Evolutionary conservation across 306 rosid species (phyloP).

Genomic region (Cyamopsis tetragonoloba): DNA sequence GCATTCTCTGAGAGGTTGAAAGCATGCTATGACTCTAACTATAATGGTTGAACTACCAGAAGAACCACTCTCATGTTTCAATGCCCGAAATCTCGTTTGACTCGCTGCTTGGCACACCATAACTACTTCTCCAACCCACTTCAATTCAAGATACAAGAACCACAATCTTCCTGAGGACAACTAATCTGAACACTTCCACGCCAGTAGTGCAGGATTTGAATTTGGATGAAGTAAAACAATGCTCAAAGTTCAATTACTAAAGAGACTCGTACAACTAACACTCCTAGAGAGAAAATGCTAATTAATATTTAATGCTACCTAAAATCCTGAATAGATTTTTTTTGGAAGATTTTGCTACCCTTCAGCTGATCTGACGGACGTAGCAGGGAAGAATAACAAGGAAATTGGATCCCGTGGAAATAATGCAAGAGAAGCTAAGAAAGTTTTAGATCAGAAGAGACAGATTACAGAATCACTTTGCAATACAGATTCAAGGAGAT

Average conservation of each 20-base stretch:
- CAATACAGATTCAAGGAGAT: constrained; percentile 82
- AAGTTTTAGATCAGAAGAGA: not conserved
- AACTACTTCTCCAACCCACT: constrained; percentile 71
- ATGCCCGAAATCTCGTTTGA: constrained; percentile 97
- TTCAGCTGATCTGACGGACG: constrained; percentile 88
- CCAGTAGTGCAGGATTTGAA: not conserved
- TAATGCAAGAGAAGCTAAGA: not conserved
- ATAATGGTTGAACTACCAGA: constrained; percentile 78
- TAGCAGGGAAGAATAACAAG: constrained; percentile 77
- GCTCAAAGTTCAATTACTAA: not conserved
- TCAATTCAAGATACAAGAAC: constrained; percentile 35
- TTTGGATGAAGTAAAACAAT: not conserved
- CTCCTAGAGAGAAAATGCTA: not conserved
- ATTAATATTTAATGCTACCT: too few relatives aligned
- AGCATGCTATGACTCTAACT: constrained; percentile 90
- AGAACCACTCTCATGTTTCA: constrained; percentile 84
- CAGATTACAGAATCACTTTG: constrained; percentile 83
- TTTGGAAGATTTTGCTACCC: not conserved
- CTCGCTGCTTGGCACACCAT: constrained; percentile 98
- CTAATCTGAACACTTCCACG: constrained; percentile 12
- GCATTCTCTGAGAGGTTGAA: constrained; percentile 95
- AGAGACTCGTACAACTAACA: not conserved
- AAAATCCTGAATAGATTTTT: too few relatives aligned
- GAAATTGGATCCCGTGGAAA: constrained; percentile 78
- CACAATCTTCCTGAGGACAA: constrained; percentile 39